Conservation (phyloP, 495 filamentous ascomycete species). For the Podospora didyma region DNA sequence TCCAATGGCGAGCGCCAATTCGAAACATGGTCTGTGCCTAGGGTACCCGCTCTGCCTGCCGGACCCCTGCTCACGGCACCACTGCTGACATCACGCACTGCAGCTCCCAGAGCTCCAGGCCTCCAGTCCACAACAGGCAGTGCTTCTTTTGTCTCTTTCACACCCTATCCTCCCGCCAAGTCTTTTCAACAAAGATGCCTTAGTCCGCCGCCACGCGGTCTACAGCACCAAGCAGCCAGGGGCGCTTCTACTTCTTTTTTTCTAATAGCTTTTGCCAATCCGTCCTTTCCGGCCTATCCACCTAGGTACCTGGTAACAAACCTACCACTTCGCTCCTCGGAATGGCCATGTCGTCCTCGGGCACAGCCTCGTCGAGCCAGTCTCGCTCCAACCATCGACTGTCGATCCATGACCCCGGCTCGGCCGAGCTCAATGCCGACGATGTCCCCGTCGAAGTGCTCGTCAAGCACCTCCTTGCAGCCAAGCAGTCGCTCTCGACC, state of each 20-base stretch:
- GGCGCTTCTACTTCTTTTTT: not conserved
- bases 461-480: slow-evolving; percentile 75
- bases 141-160: not conserved
- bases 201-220: not conserved
- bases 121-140: not conserved
- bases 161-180: not conserved
- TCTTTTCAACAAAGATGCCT: slow-evolving; percentile 6
- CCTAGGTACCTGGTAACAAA: too few species aligned
- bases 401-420: slow-evolving; percentile 8
- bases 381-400: slow-evolving; percentile 11
- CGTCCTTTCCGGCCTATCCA: not conserved
- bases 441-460: slow-evolving; percentile 63
- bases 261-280: not conserved
- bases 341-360: slow-evolving; percentile 8
- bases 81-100: not conserved
- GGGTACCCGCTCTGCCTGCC: not conserved
- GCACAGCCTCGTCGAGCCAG: slow-evolving; percentile 12
- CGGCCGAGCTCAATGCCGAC: slow-evolving; percentile 21
- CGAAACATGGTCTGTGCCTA: too few species aligned
- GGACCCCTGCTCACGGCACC: not conserved
- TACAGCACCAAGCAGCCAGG: not conserved
- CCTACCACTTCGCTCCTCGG: not conserved
- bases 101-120: not conserved
- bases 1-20: too few species aligned
- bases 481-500: slow-evolving; percentile 87